Evolutionary conservation across 2,329 filamentous ascomycete genomes (phyloP), one percentile per base, ranked within the genome.

Genomic region (Taxawa tesnikishii): DNA sequence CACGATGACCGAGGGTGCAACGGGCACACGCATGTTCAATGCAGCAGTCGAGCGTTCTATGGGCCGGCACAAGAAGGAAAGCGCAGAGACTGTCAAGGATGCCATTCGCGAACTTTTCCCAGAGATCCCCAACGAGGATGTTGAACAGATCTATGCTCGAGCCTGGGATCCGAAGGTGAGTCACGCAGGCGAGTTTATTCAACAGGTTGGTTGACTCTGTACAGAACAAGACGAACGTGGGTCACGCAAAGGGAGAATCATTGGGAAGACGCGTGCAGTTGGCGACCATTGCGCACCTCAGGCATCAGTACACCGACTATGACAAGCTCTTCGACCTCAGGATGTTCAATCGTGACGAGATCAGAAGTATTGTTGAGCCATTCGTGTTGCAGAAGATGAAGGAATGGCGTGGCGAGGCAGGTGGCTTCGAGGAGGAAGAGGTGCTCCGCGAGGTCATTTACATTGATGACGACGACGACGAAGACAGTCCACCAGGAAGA

Each of bases 371-470:
- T 21, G 68, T 76, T 15, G 70, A 76, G 49, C 63, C 67, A 31
- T 54, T 58, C 4, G 70, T 65, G 28, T 53, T 77, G 14, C 59
- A 63, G 14, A 72, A 68, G 45, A 54, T 79, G 27, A 65, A 73
- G 32, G 65, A 73, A 48, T 79, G 74, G 74, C 63, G 72, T 37
- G 73, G 73, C 28, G 70, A 76, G 48, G 62, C 68, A 44, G 66
- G 70, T 50, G 55, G 65, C 48, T 47, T 60, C 16, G 58, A 58
- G 31, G 57, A 59, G 26, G 68, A 76, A 46, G 71, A 76, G 42
- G 68, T 73, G 17, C 70, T 77, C 32, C 67, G 70, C 30, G 73
- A 78, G 50, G 68, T 75, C 36, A 75, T 78, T 43, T 66, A 76
- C 32, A 68, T 77, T 34, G 71, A 73, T 32, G 70, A 75, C 45